Percentiles rank a stretch among this genome's conserved stretches.
These are phyloP conservation scores for Solanum gracilifrons DNA, from an alignment of 257 asterid species.

Conservation along the genomic window DNA sequence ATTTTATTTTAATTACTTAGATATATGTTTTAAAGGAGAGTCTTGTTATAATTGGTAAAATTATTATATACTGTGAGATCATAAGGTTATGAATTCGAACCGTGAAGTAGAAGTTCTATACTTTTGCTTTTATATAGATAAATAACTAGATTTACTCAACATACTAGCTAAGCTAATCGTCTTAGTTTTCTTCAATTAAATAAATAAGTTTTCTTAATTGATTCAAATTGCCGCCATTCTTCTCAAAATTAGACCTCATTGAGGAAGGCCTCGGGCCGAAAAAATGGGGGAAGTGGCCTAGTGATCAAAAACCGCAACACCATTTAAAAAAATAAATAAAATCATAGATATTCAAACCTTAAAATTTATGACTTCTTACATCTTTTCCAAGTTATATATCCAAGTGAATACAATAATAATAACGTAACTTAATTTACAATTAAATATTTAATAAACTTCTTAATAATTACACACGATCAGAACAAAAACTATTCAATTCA, in stretches of 20 bases:
- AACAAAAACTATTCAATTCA: neutral
- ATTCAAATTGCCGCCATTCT: too few species aligned
- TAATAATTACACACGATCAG: accelerated
- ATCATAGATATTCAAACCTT: accelerated
- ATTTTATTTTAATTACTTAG: neutral
- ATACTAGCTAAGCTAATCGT: neutral
- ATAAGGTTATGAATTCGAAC: neutral
- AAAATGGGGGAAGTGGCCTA: neutral
- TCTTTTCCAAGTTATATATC: neutral
- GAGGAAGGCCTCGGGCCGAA: neutral
- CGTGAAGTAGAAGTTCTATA: neutral
- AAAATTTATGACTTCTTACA: neutral
- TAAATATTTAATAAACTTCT: neutral
- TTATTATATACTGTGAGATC: too few species aligned
- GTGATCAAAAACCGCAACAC: neutral
- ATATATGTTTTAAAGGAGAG: neutral
- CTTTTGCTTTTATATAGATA: neutral
- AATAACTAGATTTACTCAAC: neutral
- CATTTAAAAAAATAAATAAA: neutral
- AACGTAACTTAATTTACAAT: neutral
- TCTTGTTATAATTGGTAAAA: neutral
- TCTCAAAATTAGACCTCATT: neutral
- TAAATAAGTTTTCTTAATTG: too few species aligned
- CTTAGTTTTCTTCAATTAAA: neutral
- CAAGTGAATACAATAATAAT: neutral